Evolutionary conservation across 495 filamentous ascomycete genomes (phyloP).

Genomic region (Aspergillus campestris): DNA sequence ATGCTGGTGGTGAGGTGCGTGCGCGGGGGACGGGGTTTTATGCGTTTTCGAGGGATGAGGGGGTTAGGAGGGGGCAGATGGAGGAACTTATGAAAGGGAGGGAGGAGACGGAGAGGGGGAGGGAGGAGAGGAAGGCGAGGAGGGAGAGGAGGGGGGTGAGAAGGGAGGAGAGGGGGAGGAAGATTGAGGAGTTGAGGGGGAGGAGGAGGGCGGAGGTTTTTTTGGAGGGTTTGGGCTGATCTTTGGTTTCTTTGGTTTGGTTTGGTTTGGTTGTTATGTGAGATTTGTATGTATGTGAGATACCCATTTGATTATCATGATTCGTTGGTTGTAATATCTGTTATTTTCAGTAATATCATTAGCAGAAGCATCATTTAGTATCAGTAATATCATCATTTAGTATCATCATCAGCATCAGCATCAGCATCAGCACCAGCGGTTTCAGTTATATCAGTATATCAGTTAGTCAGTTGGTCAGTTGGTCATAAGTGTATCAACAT

Average conservation of each 20-base stretch:
- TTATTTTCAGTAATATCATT: background rate
- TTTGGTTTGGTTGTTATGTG: background rate
- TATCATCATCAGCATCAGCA: too few relatives aligned
- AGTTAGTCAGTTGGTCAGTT: too few relatives aligned
- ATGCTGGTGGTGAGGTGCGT: slow-evolving; percentile 71
- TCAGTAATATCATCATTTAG: background rate
- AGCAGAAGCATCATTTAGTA: slow-evolving; percentile 1
- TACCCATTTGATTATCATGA: slow-evolving; percentile 10
- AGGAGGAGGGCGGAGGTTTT: slow-evolving; percentile 62
- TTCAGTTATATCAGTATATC: too few relatives aligned
- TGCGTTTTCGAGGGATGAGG: slow-evolving; percentile 66
- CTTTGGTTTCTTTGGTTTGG: background rate
- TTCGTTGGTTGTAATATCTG: background rate
- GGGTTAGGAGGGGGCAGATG: slow-evolving; percentile 64
- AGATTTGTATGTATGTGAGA: slow-evolving; percentile 6
- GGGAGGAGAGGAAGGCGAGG: slow-evolving; percentile 42
- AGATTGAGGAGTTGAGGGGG: slow-evolving; percentile 51
- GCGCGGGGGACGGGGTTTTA: slow-evolving; percentile 89
- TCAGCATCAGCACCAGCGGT: too few relatives aligned
- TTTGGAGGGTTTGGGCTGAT: slow-evolving; percentile 40
- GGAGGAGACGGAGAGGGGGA: slow-evolving; percentile 54
- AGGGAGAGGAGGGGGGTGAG: slow-evolving; percentile 39
- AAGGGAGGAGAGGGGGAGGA: slow-evolving; percentile 47
- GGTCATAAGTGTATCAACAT: too few relatives aligned
- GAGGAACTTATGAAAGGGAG: slow-evolving; percentile 57